Evolutionary conservation across 2,329 filamentous ascomycete species (phyloP), one percentile per base, ranked within the genome.

Genomic region (Pezicula neosporulosa): DNA sequence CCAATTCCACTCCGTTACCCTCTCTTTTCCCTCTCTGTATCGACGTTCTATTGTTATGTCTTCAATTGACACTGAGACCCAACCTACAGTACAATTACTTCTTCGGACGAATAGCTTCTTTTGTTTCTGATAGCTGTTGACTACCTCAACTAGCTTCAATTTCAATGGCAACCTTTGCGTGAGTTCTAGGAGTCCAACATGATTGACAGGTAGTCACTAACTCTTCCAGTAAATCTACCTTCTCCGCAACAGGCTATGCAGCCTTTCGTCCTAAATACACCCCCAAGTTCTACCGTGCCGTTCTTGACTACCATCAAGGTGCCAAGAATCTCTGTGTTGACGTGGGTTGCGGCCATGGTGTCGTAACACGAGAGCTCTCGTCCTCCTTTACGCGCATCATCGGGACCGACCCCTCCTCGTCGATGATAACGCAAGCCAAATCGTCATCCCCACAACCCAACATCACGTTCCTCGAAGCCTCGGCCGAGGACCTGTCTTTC

Each of bases 301-400:
- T 86, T 9, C 70, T 86, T 12, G 62, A 64, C 19, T 85, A 79
- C 64, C 80, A 85, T 64, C 68, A 71, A 21, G 61, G 63, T 55
- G 18, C 69, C 60, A 53, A 63, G 9, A 62, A 61, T 3, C 61
- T 68, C 18, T 68, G 68, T 48, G 63, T 86, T 8, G 84, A 87
- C 62, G 69, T 87, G n/a, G 83, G 84, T 45, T 83, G 80, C 58
- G 83, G 83, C 3, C 82, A 83, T 54, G 83, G 82, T 19, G 70
- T 80, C 47, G 74, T 83, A 19, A 71, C 80, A 6, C 76, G 80
- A 7, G 72, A 73, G 24, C 68, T 87, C 28, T 72, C 76, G 45
- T 68, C 72, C n/a, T 66, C 71, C 56, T 86, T 86, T 65, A 64
- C 63, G 6, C 67, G 65, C 18, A 72, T 79, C 19, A 62, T 80